These are phyloP conservation scores for Lophium mytilinum DNA, from an alignment of 495 filamentous ascomycete genomes.

Conservation along the genomic window DNA sequence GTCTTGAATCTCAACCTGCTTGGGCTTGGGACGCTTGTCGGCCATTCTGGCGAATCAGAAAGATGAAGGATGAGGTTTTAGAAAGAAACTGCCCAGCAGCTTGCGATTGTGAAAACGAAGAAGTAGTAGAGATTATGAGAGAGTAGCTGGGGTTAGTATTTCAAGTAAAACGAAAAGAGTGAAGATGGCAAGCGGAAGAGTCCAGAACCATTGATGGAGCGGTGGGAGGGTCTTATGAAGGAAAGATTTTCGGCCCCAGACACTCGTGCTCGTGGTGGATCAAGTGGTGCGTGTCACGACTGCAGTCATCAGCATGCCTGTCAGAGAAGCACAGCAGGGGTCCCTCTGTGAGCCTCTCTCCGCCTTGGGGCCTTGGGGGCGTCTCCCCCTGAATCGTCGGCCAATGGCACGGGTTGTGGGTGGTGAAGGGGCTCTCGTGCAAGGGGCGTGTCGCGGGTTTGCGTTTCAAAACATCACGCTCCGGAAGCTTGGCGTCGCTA, in stretches of 20 bases:
- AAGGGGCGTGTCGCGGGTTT: not conserved
- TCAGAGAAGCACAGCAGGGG: too few relatives aligned
- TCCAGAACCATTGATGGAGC: too few relatives aligned
- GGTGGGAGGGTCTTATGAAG: not conserved
- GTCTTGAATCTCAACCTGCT: not conserved
- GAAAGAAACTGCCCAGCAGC: slow-evolving; percentile 24
- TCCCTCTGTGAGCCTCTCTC: too few relatives aligned
- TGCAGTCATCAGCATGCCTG: too few relatives aligned
- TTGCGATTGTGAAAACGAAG: not conserved
- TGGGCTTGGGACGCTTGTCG: slow-evolving; percentile 13
- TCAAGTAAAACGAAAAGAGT: too few relatives aligned
- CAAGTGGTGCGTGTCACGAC: too few relatives aligned
- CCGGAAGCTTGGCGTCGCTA: not conserved
- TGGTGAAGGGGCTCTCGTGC: not conserved
- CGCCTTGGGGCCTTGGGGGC: too few relatives aligned
- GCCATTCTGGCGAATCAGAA: slow-evolving; percentile 7
- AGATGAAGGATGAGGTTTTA: not conserved
- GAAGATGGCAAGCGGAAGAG: too few relatives aligned
- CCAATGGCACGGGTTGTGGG: not conserved
- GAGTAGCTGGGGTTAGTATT: too few relatives aligned
- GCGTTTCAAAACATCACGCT: not conserved
- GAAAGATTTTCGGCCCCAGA: not conserved
- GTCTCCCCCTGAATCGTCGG: not conserved
- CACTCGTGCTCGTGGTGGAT: not conserved
- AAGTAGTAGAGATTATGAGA: not conserved